Base-by-base conservation (phyloP, 164 flowering plant species). In the Chloranthus sessilifolius region DNA sequence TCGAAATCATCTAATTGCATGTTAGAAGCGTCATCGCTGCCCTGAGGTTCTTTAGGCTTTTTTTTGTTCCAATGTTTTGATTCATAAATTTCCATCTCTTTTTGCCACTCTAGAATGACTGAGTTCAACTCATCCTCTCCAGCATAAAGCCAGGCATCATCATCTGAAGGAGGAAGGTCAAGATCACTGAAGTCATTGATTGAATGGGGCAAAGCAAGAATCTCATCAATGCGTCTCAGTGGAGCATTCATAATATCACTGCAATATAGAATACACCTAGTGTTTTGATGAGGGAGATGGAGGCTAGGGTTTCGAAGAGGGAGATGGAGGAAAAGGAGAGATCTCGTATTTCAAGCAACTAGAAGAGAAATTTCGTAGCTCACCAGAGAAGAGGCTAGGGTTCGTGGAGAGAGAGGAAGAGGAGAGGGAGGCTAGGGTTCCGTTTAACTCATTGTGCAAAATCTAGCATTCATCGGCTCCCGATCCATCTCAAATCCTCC, bases 61-160 rank as follows among this genome's bases (percentile, higher is more conserved):
- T 78, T 62, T 23, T 75, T 81, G 61, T 55, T 74, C 53, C 72
- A 71, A 37, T 21, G 65, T 41, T 69, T 75, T 59, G 58, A 40
- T 28, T 86, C 74, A 65, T 84, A 84, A 37, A 64, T 48, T 39
- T 86, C 95, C 81, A 86, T 79, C 77, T 92, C 99, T 66, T 81
- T 77, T 54, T 88, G 80, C 53, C 97, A 79, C 69, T 79, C 83
- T 36, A 60, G 55, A 40, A 92, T 76, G n/a, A 82, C 95, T 33
- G 80, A 60, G 46, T 81, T 80, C 62, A 92, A 66, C 68, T 92
- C 97, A 50, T 78, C 86, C 62, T 88, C 99, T 27, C 89, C 99
- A 70, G 56, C 50, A 69, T 86, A 86, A 24, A 92, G 86, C 99
- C 99, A 92, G 31, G 85, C 76, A 67, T 92, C 96, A 74, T 76